Conservation (phyloP, 495 filamentous ascomycete species). For the Ramalina intermedia region DNA sequence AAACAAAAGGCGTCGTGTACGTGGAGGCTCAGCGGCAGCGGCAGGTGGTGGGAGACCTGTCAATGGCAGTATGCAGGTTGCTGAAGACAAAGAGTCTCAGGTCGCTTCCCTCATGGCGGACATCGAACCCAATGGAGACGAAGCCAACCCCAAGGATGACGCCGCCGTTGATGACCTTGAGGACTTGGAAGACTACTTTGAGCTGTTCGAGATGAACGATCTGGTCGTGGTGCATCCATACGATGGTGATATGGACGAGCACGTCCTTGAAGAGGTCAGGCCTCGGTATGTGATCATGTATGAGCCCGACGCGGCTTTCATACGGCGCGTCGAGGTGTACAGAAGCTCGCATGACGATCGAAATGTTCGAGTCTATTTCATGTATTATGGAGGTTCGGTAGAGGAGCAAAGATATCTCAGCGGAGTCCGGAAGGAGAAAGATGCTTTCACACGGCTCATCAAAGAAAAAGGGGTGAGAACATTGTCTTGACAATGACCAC, state of each 20-base stretch:
- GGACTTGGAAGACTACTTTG: slow-evolving; percentile 80
- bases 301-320: slow-evolving; percentile 90
- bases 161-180: slow-evolving; percentile 69
- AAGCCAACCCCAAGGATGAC: slow-evolving; percentile 54
- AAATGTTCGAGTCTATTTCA: slow-evolving; percentile 84
- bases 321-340: slow-evolving; percentile 88
- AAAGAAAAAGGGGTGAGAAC: slow-evolving; percentile 61
- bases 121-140: slow-evolving; percentile 50
- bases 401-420: slow-evolving; percentile 94
- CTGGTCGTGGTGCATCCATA: slow-evolving; percentile 84
- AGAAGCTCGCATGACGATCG: slow-evolving; percentile 81
- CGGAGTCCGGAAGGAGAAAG: slow-evolving; percentile 80
- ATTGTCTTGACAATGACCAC: background rate
- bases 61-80: slow-evolving; percentile 55
- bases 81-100: slow-evolving; percentile 69
- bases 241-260: slow-evolving; percentile 89
- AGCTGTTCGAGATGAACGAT: slow-evolving; percentile 85
- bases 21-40: slow-evolving; percentile 54
- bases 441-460: slow-evolving; percentile 85
- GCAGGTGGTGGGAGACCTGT: slow-evolving; percentile 39
- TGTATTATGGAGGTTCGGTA: slow-evolving; percentile 88
- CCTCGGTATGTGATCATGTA: slow-evolving; percentile 98
- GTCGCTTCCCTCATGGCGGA: slow-evolving; percentile 52
- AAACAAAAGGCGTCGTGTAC: slow-evolving; percentile 79
- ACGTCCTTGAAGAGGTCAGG: slow-evolving; percentile 81